These are phyloP conservation scores for Lactarius deliciosus DNA, from an alignment of 768 basidiomycete species.

Conservation along the genomic window DNA sequence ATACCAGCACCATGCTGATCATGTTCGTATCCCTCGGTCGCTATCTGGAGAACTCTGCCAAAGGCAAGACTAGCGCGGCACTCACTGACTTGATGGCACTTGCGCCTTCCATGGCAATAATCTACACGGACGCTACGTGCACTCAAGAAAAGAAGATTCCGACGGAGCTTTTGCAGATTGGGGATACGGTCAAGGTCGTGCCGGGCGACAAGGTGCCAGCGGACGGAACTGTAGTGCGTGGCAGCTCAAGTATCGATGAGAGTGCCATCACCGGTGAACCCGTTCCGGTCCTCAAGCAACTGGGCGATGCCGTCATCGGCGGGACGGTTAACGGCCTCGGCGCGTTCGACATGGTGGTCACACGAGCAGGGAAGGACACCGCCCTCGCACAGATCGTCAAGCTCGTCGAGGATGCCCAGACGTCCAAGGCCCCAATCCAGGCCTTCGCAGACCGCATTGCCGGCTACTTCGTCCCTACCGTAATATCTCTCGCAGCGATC, in stretches of 20 bases:
- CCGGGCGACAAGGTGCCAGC: constrained; percentile 97
- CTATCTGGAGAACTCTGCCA: constrained; percentile 94
- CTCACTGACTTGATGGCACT: constrained; percentile 96
- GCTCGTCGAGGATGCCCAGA: constrained; percentile 97
- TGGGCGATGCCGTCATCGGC: constrained; percentile 87
- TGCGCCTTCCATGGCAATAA: constrained; percentile 91
- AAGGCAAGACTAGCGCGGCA: constrained; percentile 95
- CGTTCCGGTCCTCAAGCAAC: constrained; percentile 79
- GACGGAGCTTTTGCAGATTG: constrained; percentile 92
- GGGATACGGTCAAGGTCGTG: constrained; percentile 89
- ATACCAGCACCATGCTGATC: constrained; percentile 98
- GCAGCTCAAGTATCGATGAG: constrained; percentile 89
- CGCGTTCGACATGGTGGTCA: constrained; percentile 96
- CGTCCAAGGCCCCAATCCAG: constrained; percentile 96
- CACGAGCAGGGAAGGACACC: constrained; percentile 93
- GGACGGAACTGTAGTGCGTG: constrained; percentile 86
- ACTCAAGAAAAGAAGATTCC: constrained; percentile 87
- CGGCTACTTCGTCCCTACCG: constrained; percentile 91
- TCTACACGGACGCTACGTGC: constrained; percentile 86
- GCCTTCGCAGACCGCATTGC: constrained; percentile 94
- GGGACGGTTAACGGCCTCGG: constrained; percentile 97
- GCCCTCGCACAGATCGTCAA: constrained; percentile 95
- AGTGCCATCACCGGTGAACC: constrained; percentile 97
- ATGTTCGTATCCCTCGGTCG: constrained; percentile 95
- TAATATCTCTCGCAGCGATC: constrained; percentile 74